phyloP scores from a whole-genome alignment of 2,329 filamentous ascomycete species.

The Raffaelea ambrosiae region DNA sequence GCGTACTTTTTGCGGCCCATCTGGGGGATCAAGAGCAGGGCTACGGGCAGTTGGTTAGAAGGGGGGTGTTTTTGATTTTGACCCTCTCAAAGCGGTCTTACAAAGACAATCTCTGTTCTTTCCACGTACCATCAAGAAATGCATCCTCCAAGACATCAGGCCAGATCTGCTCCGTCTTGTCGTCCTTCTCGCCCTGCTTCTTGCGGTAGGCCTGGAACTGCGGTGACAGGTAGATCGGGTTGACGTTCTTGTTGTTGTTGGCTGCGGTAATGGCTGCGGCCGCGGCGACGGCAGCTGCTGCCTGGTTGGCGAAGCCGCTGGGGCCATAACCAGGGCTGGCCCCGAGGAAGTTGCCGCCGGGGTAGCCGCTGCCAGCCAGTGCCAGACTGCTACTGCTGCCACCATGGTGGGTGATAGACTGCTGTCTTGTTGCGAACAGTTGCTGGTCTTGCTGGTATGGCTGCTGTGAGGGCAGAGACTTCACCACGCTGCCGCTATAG shows the following conservation, averaged over 20 bases:
- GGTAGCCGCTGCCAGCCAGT: slow-evolving; percentile 4
- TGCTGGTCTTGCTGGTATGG: slow-evolving; percentile 17
- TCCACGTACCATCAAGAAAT: slow-evolving; percentile 61
- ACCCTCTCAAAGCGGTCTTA: neutral
- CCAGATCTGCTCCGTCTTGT: slow-evolving; percentile 54
- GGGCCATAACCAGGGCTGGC: slow-evolving; percentile 3
- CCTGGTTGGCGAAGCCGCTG: neutral
- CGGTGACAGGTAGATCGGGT: slow-evolving; percentile 53
- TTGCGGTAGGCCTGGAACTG: slow-evolving; percentile 59
- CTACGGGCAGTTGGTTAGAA: slow-evolving; percentile 25
- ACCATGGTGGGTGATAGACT: slow-evolving; percentile 1
- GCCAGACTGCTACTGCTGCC: slow-evolving; percentile 7
- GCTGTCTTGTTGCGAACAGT: slow-evolving; percentile 13
- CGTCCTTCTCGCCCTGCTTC: slow-evolving; percentile 55
- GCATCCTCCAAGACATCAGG: slow-evolving; percentile 55
- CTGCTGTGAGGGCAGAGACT: slow-evolving; percentile 7
- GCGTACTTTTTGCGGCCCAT: slow-evolving; percentile 61
- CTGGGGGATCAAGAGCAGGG: slow-evolving; percentile 55
- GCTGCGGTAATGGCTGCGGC: neutral
- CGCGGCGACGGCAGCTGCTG: neutral
- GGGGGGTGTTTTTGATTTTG: neutral
- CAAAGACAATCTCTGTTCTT: slow-evolving; percentile 18
- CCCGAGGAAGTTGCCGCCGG: slow-evolving; percentile 2
- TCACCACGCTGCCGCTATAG: slow-evolving; percentile 5
- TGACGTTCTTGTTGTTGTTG: slow-evolving; percentile 21